phyloP scores from a whole-genome alignment of 2,329 filamentous ascomycete genomes.

The Botryotinia convoluta region DNA sequence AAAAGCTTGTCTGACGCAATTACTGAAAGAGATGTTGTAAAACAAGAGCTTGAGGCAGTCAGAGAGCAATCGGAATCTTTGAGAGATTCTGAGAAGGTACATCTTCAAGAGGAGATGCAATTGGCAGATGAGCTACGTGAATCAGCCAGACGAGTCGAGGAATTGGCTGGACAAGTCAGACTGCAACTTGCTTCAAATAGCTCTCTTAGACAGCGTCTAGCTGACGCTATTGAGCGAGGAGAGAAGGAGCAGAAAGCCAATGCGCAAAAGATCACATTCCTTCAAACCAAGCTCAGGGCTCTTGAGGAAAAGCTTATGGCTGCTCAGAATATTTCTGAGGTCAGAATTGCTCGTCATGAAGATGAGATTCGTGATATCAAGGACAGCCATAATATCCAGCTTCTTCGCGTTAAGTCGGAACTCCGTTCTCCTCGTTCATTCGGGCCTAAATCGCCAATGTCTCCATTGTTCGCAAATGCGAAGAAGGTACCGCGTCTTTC shows the following conservation, averaged over 20 bases:
- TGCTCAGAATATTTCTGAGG: slow-evolving; percentile 84
- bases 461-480: slow-evolving; percentile 57
- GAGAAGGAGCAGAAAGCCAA: slow-evolving; percentile 80
- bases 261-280: slow-evolving; percentile 74
- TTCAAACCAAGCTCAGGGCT: slow-evolving; percentile 75
- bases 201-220: slow-evolving; percentile 70
- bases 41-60: slow-evolving; percentile 61
- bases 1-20: slow-evolving; percentile 66
- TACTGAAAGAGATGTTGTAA: slow-evolving; percentile 69
- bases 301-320: slow-evolving; percentile 82
- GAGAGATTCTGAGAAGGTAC: slow-evolving; percentile 53
- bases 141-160: slow-evolving; percentile 74
- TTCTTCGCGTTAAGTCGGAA: slow-evolving; percentile 67
- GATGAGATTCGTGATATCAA: slow-evolving; percentile 75
- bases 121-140: slow-evolving; percentile 68
- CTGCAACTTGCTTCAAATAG: slow-evolving; percentile 77
- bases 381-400: slow-evolving; percentile 72
- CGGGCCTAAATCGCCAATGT: slow-evolving; percentile 58
- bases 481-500: slow-evolving; percentile 54
- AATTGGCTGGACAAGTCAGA: slow-evolving; percentile 74
- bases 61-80: slow-evolving; percentile 59
- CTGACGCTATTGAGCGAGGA: slow-evolving; percentile 76
- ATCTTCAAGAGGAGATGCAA: slow-evolving; percentile 58
- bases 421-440: slow-evolving; percentile 48
- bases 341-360: slow-evolving; percentile 78